These are phyloP conservation scores for Xylaria sp. DNA, from an alignment of 2,329 filamentous ascomycete species.

Conservation along the genomic window DNA sequence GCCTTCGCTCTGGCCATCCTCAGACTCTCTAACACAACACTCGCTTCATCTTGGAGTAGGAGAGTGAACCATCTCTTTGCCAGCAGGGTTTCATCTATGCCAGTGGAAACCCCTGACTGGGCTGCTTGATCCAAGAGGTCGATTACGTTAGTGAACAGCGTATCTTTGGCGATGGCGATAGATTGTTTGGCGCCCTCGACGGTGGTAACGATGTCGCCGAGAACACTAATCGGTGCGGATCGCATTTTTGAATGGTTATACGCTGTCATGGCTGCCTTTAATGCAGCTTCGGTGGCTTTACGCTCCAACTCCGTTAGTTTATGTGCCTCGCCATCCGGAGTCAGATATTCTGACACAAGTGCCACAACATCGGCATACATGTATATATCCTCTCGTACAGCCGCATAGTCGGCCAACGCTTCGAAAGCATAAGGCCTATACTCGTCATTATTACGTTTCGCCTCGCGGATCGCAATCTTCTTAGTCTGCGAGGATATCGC, in stretches of 20 bases:
- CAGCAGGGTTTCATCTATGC: constrained; percentile 32
- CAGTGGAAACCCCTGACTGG: constrained; percentile 36
- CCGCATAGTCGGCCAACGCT: constrained; percentile 77
- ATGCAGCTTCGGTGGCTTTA: constrained; percentile 59
- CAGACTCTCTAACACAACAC: constrained; percentile 63
- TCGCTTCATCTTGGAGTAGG: constrained; percentile 58
- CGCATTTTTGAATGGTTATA: constrained; percentile 58
- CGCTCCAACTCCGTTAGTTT: constrained; percentile 55
- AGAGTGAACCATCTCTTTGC: constrained; percentile 57
- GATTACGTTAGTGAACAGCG: constrained; percentile 62
- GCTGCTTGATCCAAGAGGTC: constrained; percentile 59
- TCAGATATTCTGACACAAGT: constrained; percentile 71
- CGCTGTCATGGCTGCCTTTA: constrained; percentile 62
- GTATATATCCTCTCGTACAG: constrained; percentile 73
- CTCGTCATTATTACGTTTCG: constrained; percentile 86
- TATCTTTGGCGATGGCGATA: constrained; percentile 58
- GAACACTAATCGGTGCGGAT: constrained; percentile 51
- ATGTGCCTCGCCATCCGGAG: constrained; percentile 58
- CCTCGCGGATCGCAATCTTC: constrained; percentile 86
- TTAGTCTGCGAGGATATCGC: constrained; percentile 72
- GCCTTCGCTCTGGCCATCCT: constrained; percentile 60
- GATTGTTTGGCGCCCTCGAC: constrained; percentile 50
- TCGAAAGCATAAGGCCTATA: constrained; percentile 82
- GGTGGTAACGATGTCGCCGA: constrained; percentile 53
- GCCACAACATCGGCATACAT: constrained; percentile 73